Conservation (phyloP, 148 eudicot genomes). For the Talinum fruticosum region DNA sequence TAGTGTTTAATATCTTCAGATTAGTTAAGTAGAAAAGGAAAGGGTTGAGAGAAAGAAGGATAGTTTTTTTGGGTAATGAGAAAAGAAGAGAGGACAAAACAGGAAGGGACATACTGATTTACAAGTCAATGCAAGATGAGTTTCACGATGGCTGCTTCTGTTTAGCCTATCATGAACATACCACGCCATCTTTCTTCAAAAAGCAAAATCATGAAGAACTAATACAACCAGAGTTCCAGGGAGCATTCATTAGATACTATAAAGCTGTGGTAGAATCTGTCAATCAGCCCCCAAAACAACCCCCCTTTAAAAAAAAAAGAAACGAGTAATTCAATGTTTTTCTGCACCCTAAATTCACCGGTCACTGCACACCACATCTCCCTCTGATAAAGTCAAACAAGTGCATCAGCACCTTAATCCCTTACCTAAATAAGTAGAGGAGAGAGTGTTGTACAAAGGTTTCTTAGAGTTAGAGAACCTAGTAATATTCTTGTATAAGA, state of each 20-base stretch:
- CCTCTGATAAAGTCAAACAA: not conserved
- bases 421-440: not conserved
- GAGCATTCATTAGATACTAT: not conserved
- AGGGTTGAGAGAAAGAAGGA: not conserved
- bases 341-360: no score
- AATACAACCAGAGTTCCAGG: not conserved
- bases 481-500: not conserved
- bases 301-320: not conserved
- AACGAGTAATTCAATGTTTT: no score
- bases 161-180: no score
- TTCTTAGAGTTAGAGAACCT: not conserved
- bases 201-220: conserved; percentile 1
- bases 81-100: not conserved
- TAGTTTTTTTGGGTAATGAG: not conserved
- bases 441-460: not conserved
- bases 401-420: not conserved
- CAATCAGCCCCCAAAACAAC: not conserved
- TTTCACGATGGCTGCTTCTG: no score
- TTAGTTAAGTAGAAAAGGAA: not conserved
- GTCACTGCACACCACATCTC: not conserved
- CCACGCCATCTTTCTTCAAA: not conserved
- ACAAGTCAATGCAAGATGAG: not conserved
- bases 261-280: not conserved
- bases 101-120: not conserved
- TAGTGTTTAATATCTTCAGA: not conserved